Evolutionary conservation across 1,284 basidiomycete species (phyloP).

Genomic region (Trichosporon faecale): DNA sequence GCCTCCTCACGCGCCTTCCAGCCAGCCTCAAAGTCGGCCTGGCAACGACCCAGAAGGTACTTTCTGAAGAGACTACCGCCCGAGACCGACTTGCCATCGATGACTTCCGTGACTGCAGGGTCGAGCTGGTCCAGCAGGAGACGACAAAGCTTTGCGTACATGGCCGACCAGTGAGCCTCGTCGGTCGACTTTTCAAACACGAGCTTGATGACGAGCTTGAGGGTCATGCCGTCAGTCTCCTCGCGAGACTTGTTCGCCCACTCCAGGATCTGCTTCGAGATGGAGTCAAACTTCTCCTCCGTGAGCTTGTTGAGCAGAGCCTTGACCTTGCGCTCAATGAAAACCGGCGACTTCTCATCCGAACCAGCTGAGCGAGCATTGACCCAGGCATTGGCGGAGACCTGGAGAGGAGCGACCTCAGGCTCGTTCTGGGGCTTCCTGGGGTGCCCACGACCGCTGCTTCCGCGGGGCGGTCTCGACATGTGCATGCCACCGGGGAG

Average conservation of each 20-base stretch:
- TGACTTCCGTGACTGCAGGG: slow-evolving; percentile 79
- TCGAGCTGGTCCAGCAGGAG: slow-evolving; percentile 91
- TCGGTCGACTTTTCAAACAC: slow-evolving; percentile 97
- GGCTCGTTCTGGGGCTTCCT: slow-evolving; percentile 31
- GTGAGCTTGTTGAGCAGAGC: slow-evolving; percentile 92
- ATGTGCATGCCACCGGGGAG: not conserved
- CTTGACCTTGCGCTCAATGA: slow-evolving; percentile 93
- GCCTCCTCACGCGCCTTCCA: slow-evolving; percentile 60
- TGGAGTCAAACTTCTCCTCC: slow-evolving; percentile 93
- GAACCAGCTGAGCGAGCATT: slow-evolving; percentile 53
- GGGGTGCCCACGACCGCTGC: not conserved
- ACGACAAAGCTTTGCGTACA: slow-evolving; percentile 91
- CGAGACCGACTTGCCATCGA: slow-evolving; percentile 76
- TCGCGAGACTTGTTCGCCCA: slow-evolving; percentile 93
- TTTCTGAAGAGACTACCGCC: slow-evolving; percentile 86
- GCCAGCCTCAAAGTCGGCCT: slow-evolving; percentile 90
- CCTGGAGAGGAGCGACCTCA: slow-evolving; percentile 70
- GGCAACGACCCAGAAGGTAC: slow-evolving; percentile 87
- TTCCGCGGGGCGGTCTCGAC: slow-evolving; percentile 3
- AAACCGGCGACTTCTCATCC: slow-evolving; percentile 69
- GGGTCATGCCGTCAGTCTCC: slow-evolving; percentile 88
- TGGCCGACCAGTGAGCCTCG: slow-evolving; percentile 91
- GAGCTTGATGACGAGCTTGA: slow-evolving; percentile 91
- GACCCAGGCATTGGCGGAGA: slow-evolving; percentile 77
- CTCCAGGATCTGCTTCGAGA: slow-evolving; percentile 84